Conservation (phyloP, 192 early-diverging fungal species). For the Rhizophagus prolifer region DNA sequence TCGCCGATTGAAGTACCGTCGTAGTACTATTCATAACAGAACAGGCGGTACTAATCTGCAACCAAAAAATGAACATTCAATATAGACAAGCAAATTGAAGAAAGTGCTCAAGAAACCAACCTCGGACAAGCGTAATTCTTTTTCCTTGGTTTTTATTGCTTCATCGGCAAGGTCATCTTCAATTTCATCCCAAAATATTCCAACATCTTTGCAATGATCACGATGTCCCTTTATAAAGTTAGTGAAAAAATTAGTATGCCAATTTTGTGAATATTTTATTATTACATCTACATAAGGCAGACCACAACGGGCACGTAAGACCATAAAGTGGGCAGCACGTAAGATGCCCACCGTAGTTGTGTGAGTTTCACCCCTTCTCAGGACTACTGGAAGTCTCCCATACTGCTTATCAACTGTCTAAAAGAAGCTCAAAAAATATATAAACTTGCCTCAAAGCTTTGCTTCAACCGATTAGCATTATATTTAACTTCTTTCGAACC, state of each 20-base stretch:
- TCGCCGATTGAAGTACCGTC: neutral
- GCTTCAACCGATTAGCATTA: too few species aligned
- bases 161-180: neutral
- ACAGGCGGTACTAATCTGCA: neutral
- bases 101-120: neutral
- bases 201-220: neutral
- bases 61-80: neutral
- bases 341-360: neutral
- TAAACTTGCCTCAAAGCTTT: too few species aligned
- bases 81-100: neutral
- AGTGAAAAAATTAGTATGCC: neutral
- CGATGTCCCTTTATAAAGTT: neutral
- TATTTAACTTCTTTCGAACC: too few species aligned
- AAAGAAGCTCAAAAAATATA: too few species aligned
- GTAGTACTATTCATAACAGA: slow-evolving; percentile 4
- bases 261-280: too few species aligned
- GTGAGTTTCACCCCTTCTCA: too few species aligned
- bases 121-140: neutral
- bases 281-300: too few species aligned
- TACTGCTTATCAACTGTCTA: too few species aligned
- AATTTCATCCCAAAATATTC: slow-evolving; percentile 1
- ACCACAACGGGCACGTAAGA: too few species aligned
- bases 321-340: neutral
- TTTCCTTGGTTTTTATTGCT: slow-evolving; percentile 13
- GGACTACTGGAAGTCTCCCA: too few species aligned